phyloP scores from a whole-genome alignment of 1,284 basidiomycete species.

The Mycena sp. region DNA sequence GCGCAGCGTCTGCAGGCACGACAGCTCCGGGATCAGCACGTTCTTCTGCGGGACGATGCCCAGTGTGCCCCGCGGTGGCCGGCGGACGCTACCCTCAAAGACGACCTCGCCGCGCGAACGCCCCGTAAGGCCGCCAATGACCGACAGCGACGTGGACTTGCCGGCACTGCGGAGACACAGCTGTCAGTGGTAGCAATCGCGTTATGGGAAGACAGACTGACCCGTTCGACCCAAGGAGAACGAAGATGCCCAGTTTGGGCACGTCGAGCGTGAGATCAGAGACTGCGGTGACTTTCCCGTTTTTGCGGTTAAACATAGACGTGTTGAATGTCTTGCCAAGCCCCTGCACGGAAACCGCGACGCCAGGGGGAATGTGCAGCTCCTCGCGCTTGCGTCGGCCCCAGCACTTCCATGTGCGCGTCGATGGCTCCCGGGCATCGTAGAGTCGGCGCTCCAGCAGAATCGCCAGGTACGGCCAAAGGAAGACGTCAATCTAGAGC shows the following conservation, averaged over 20 bases:
- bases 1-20: slow-evolving; percentile 76
- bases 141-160: slow-evolving; percentile 79
- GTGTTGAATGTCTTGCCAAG: slow-evolving; percentile 66
- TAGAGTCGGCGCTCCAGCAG: slow-evolving; percentile 70
- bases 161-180: slow-evolving; percentile 61
- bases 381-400: slow-evolving; percentile 34
- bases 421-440: slow-evolving; percentile 59
- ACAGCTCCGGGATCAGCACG: slow-evolving; percentile 81
- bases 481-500: slow-evolving; percentile 68
- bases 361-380: slow-evolving; percentile 44
- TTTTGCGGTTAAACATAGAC: slow-evolving; percentile 46
- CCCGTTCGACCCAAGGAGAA: slow-evolving; percentile 80
- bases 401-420: slow-evolving; percentile 42
- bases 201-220: too few species aligned
- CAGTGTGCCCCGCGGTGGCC: slow-evolving; percentile 67
- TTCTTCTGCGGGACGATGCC: slow-evolving; percentile 86
- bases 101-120: slow-evolving; percentile 71
- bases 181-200: too few species aligned
- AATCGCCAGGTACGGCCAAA: slow-evolving; percentile 74
- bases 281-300: slow-evolving; percentile 61
- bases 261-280: slow-evolving; percentile 71
- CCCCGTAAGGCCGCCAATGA: slow-evolving; percentile 70
- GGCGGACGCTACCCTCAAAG: slow-evolving; percentile 65
- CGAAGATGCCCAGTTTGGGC: slow-evolving; percentile 77
- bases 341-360: slow-evolving; percentile 69